Evolutionary conservation across 2,329 filamentous ascomycete genomes (phyloP).

Genomic region (Penicillium sp.): DNA sequence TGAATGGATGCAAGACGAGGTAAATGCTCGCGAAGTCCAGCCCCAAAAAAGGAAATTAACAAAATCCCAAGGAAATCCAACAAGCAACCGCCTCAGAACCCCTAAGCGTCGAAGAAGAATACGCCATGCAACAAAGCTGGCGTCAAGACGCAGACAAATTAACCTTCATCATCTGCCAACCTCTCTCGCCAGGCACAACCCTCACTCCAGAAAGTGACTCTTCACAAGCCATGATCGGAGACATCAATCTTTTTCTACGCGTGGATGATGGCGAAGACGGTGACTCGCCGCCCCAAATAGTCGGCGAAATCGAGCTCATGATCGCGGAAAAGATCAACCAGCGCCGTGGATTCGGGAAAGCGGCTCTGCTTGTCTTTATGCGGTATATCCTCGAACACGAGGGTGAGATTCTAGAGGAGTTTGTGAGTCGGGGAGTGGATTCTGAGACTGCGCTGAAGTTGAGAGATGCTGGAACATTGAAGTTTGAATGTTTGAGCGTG

Average conservation of each 20-base stretch:
- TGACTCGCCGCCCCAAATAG: slow-evolving; percentile 37
- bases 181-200: no score
- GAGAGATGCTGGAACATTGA: slow-evolving; percentile 11
- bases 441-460: slow-evolving; percentile 1
- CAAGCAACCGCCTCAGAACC: slow-evolving; percentile 86
- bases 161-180: slow-evolving; percentile 82
- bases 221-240: slow-evolving; percentile 65
- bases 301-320: slow-evolving; percentile 87
- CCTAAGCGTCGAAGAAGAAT: slow-evolving; percentile 78
- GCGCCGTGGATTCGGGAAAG: slow-evolving; percentile 67
- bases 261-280: slow-evolving; percentile 57
- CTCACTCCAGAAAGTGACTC: not conserved
- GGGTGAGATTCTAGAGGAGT: slow-evolving; percentile 62
- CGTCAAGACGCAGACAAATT: slow-evolving; percentile 80
- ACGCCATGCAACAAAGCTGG: slow-evolving; percentile 90
- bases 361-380: slow-evolving; percentile 70
- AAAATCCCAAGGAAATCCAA: slow-evolving; percentile 64
- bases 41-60: not conserved
- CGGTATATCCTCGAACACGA: slow-evolving; percentile 66
- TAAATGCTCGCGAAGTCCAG: slow-evolving; percentile 27
- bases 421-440: slow-evolving; percentile 34
- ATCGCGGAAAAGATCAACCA: slow-evolving; percentile 66
- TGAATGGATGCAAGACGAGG: slow-evolving; percentile 86
- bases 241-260: slow-evolving; percentile 81
- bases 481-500: slow-evolving; percentile 56